Evolutionary conservation across 1,284 basidiomycete genomes (phyloP).

Genomic region (Coniophora puteana): DNA sequence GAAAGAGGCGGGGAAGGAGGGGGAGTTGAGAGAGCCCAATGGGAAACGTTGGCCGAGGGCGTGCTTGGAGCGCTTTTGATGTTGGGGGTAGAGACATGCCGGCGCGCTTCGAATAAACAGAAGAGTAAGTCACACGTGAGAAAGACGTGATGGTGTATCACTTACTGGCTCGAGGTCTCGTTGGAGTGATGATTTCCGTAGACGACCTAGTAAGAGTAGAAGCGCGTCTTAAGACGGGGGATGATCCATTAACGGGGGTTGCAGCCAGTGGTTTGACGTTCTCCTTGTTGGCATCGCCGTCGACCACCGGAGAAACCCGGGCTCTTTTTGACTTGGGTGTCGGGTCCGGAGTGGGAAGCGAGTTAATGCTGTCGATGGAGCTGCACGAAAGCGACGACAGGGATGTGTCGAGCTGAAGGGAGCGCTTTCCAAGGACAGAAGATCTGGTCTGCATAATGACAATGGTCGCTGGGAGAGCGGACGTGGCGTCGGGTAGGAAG

Average conservation of each 20-base stretch:
- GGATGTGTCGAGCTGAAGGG: constrained; percentile 37
- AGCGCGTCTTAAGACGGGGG: constrained; percentile 36
- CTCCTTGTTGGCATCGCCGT: constrained; percentile 68
- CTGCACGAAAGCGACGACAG: constrained; percentile 12
- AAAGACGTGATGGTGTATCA: constrained; percentile 7
- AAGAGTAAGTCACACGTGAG: constrained; percentile 8
- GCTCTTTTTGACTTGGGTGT: constrained; percentile 65
- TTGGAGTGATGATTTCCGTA: constrained; percentile 42
- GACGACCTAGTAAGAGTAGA: constrained; percentile 47
- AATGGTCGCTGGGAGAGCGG: no score
- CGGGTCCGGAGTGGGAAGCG: constrained; percentile 52
- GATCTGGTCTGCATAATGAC: constrained; percentile 13
- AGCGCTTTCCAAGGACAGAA: constrained; percentile 55
- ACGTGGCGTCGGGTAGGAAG: no score
- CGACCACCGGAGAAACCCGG: constrained; percentile 42
- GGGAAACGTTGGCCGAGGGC: constrained; percentile 37
- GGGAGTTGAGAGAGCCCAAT: constrained; percentile 50
- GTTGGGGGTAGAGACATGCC: constrained; percentile 46
- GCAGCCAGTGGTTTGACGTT: constrained; percentile 59
- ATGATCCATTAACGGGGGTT: constrained; percentile 32
- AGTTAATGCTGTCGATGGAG: constrained; percentile 20
- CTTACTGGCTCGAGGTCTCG: constrained; percentile 36
- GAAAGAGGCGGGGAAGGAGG: constrained; percentile 53
- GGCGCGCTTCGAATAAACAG: constrained; percentile 29
- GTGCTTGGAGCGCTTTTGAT: constrained; percentile 33